Percentiles rank a stretch among this genome's conserved stretches.
Evolutionary conservation across 2,329 filamentous ascomycete genomes (phyloP).

Genomic region (Pseudogymnoascus sp.): DNA sequence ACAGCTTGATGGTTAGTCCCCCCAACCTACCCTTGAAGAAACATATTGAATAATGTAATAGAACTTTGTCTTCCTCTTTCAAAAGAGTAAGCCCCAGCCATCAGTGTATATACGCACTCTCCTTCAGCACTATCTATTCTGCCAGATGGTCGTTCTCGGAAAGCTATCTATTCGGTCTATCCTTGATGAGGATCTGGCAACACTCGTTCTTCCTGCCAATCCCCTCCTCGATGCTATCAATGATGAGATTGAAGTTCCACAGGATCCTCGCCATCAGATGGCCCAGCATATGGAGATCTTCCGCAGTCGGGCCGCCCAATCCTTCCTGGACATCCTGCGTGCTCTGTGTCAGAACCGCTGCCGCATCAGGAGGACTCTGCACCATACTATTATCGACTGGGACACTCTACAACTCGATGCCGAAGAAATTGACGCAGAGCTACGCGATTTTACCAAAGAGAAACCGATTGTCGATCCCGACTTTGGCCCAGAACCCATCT

Average conservation of each 20-base stretch:
- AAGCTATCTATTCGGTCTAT: slow-evolving; percentile 63
- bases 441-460: slow-evolving; percentile 55
- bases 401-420: slow-evolving; percentile 75
- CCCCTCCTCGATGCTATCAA: slow-evolving; percentile 63
- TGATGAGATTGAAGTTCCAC: slow-evolving; percentile 65
- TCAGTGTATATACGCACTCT: slow-evolving; percentile 75
- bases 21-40: slow-evolving; percentile 9
- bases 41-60: slow-evolving; percentile 27
- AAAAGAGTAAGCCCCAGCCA: slow-evolving; percentile 72
- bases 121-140: slow-evolving; percentile 67
- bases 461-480: slow-evolving; percentile 44
- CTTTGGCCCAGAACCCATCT: slow-evolving; percentile 44
- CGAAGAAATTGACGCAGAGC: slow-evolving; percentile 63
- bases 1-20: slow-evolving; percentile 56
- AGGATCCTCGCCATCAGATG: slow-evolving; percentile 65
- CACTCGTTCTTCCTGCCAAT: slow-evolving; percentile 64
- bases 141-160: slow-evolving; percentile 61
- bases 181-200: slow-evolving; percentile 72
- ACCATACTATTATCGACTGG: slow-evolving; percentile 74
- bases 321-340: slow-evolving; percentile 76
- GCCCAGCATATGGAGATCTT: slow-evolving; percentile 65
- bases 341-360: slow-evolving; percentile 85
- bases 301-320: slow-evolving; percentile 51
- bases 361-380: slow-evolving; percentile 79
- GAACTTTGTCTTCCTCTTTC: slow-evolving; percentile 67